These are phyloP conservation scores for Paramecium pentaurelia DNA, from an alignment of 73 alveolate genomes.

Conservation along the genomic window DNA sequence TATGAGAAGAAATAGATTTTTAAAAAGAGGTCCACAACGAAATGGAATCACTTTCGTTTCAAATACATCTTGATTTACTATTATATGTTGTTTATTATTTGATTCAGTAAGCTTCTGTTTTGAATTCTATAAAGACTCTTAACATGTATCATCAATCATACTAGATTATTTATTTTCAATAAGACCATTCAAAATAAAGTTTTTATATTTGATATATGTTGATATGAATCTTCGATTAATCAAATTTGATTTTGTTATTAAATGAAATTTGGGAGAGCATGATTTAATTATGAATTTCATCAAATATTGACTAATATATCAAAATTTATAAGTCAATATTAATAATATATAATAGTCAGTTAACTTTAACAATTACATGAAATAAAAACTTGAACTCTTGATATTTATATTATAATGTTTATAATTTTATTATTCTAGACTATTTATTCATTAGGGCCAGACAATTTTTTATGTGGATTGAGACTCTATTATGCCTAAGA, in stretches of 20 bases:
- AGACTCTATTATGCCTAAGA: background rate
- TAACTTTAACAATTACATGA: background rate
- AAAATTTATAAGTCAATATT: background rate
- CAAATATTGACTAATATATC: background rate
- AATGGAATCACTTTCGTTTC: background rate
- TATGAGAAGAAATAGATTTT: background rate
- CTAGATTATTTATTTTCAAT: background rate
- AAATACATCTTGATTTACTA: background rate
- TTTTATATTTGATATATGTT: background rate
- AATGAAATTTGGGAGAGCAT: background rate
- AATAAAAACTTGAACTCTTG: background rate
- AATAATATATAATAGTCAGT: background rate
- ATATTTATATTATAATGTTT: background rate
- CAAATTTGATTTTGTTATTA: background rate
- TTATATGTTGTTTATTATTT: background rate
- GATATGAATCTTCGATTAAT: background rate
- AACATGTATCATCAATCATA: background rate
- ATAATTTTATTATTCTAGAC: background rate
- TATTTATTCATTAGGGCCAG: background rate
- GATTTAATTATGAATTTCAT: background rate
- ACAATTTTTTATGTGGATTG: slow-evolving; percentile 9
- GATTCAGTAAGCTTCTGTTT: background rate
- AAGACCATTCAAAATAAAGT: background rate
- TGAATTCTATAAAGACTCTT: background rate
- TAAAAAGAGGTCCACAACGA: background rate